Percentiles rank a stretch among this genome's conserved stretches.
Conservation (phyloP, 2,329 filamentous ascomycete genomes). For the Paecilomyces fulvus region DNA sequence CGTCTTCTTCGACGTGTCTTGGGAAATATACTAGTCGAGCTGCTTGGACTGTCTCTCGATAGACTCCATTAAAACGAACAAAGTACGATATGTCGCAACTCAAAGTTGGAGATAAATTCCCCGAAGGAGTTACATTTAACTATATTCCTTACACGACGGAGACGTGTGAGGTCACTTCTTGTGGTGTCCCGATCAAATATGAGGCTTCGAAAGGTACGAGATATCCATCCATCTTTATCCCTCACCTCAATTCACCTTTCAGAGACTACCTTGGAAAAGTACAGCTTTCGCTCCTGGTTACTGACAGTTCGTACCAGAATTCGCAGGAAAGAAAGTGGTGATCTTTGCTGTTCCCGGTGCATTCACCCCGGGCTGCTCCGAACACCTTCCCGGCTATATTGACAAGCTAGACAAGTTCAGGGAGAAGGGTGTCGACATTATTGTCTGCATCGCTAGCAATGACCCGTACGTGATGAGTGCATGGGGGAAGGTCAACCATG, state of each 20-base stretch:
- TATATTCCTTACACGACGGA: constrained; percentile 42
- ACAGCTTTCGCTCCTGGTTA: background rate
- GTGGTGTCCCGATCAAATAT: constrained; percentile 70
- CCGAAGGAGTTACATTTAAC: background rate
- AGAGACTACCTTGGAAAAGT: background rate
- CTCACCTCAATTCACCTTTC: background rate
- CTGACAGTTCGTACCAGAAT: constrained; percentile 21
- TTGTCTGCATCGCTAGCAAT: constrained; percentile 73
- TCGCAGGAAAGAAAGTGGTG: constrained; percentile 22
- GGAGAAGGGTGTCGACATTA: constrained; percentile 69
- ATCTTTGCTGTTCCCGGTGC: constrained; percentile 43
- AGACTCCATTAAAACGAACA: background rate
- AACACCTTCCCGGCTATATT: constrained; percentile 72
- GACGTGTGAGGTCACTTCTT: constrained; percentile 59
- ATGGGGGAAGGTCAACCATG: constrained; percentile 76
- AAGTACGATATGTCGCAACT: background rate
- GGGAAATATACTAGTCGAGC: background rate
- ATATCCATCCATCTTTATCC: background rate
- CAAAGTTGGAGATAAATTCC: background rate
- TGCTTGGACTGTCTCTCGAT: background rate
- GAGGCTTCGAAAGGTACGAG: constrained; percentile 57
- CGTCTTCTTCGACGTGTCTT: background rate
- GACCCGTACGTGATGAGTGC: constrained; percentile 79
- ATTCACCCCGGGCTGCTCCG: constrained; percentile 79
- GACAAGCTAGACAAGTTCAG: constrained; percentile 59